Conservation (phyloP, 352 stramenopile species). For the Blastocystis sp. region DNA sequence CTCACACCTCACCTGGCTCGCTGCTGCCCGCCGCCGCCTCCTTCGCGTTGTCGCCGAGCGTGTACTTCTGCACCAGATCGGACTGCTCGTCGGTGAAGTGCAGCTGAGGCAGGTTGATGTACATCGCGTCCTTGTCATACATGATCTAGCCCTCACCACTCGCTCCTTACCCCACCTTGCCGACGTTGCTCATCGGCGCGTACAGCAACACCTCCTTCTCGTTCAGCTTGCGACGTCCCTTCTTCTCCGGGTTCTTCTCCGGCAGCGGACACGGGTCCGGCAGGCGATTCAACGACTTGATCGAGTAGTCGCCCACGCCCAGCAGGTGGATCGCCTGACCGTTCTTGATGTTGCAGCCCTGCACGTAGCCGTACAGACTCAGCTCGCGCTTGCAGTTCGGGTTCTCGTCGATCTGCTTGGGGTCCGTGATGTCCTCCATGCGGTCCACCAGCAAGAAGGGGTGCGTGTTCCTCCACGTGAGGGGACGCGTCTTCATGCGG, state of each 20-base stretch:
- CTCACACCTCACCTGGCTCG: background rate
- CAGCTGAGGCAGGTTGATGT: constrained; percentile 77
- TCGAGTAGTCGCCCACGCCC: constrained; percentile 94
- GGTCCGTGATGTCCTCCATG: constrained; percentile 93
- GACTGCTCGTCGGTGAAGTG: constrained; percentile 74
- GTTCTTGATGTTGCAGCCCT: constrained; percentile 95
- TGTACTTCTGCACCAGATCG: constrained; percentile 73
- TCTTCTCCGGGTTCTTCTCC: constrained; percentile 83
- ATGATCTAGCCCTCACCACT: constrained; percentile 80
- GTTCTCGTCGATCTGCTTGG: constrained; percentile 90
- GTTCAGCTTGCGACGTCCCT: constrained; percentile 79
- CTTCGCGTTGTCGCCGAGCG: background rate
- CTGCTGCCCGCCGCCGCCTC: background rate
- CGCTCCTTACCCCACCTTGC: constrained; percentile 77
- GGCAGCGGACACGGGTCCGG: constrained; percentile 94
- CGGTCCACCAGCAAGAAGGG: constrained; percentile 97
- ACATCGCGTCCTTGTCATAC: constrained; percentile 97
- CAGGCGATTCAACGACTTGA: constrained; percentile 90
- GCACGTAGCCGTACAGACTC: constrained; percentile 96
- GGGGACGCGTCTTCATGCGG: constrained; percentile 94
- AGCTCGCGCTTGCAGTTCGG: constrained; percentile 88
- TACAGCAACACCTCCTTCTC: constrained; percentile 93
- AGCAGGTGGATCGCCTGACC: constrained; percentile 91
- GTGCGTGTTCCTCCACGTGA: constrained; percentile 98
- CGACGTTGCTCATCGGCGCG: constrained; percentile 91